Evolutionary conservation across 352 stramenopile genomes (phyloP).

Genomic region (Globisporangium paroecandrum): DNA sequence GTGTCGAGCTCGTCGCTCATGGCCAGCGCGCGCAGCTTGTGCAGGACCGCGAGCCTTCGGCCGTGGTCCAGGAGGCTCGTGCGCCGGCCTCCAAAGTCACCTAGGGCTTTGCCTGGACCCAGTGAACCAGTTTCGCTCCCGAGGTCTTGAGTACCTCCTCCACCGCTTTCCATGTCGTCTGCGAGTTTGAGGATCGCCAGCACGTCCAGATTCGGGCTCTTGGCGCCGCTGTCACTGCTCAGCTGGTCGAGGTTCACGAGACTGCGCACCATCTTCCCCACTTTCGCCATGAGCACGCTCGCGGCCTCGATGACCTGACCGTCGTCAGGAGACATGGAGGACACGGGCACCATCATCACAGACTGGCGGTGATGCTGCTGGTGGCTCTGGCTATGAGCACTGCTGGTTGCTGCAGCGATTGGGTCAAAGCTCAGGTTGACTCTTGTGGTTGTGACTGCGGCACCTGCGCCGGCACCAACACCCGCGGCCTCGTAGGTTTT

Average conservation of each 20-base stretch:
- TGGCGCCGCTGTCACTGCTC: not conserved
- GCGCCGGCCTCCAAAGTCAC: not conserved
- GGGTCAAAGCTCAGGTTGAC: constrained; percentile 6
- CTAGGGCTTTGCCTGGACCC: not conserved
- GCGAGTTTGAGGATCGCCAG: constrained; percentile 54
- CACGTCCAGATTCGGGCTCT: constrained; percentile 30
- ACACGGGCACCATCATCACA: not conserved
- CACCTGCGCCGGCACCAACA: constrained; percentile 17
- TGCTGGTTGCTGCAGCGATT: constrained; percentile 6
- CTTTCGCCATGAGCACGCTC: constrained; percentile 41
- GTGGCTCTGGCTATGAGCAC: not conserved
- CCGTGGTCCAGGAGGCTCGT: constrained; percentile 14
- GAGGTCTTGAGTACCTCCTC: constrained; percentile 10
- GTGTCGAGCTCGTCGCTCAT: constrained; percentile 20
- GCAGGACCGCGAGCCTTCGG: constrained; percentile 19
- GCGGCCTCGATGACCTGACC: constrained; percentile 35
- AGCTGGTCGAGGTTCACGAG: constrained; percentile 43
- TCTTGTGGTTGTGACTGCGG: not conserved
- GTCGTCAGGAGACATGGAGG: constrained; percentile 7
- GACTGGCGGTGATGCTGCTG: not conserved
- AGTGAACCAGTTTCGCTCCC: not conserved
- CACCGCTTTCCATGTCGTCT: constrained; percentile 40
- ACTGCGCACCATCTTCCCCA: constrained; percentile 59
- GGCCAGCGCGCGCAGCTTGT: constrained; percentile 17
- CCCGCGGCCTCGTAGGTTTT: constrained; percentile 42